Base-by-base conservation (phyloP, 1,139 yeast species). In the Saccharomycopsis hybrid region DNA sequence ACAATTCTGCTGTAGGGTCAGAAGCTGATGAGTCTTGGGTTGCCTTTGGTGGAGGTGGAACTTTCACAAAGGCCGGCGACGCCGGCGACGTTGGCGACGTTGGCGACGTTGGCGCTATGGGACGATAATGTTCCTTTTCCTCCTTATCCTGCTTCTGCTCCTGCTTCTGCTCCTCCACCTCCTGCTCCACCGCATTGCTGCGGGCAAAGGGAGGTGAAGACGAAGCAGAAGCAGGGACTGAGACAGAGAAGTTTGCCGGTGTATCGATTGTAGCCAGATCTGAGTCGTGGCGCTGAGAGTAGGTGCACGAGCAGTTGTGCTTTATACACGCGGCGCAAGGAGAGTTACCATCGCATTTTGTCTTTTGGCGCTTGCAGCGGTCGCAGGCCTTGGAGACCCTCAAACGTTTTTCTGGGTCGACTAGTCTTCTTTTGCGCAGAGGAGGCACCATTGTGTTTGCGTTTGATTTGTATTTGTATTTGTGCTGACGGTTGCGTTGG, bases 321-420 rank as follows among this genome's bases (percentile, higher is more conserved):
- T 69, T 71, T 8, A 62, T 56, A 60, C 86, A 80, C 5, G 77
- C 69, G 7, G 60, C 58, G 56, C 86, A 80, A 2, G 86, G 85
- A 46, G 61, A 62, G 27, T 71, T 66, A 2, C 85, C 85, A 44
- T 79, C 74, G 60, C 86, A 80, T 59, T 80, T 80, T 54, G 78
- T 78, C 62, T 80, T 80, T 53, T 78, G 81, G 35, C 69, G 65
- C 55, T 83, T 68, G 62, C 86, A 80, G 30, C 81, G 66, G 53
- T 75, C 80, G 58, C 86, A 80, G 1, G 86, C 86, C 55, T 72
- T 74, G 45, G 72, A 70, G 3, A 79, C 85, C 47, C 82, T 63
- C 57, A 73, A 57, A 42, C 78, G 50, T 3, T 30, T 41, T 11
- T 44, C 46, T 2, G 47, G 42, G 32, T 46, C 45, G 3, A 44